Conservation (phyloP, 2,329 filamentous ascomycete genomes). For the Aspergillus thermomutatus region DNA sequence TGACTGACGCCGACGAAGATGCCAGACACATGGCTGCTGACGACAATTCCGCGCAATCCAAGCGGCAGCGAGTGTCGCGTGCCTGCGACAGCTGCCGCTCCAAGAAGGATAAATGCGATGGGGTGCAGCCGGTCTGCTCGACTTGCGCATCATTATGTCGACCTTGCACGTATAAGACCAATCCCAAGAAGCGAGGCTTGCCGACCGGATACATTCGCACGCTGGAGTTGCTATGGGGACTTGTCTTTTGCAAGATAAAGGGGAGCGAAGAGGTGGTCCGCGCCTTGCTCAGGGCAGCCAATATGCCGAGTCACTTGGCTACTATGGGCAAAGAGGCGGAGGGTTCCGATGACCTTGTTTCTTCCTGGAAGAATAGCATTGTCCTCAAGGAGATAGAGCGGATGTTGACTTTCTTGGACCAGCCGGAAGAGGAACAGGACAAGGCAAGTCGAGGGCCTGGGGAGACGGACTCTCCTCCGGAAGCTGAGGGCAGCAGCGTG, state of each 20-base stretch:
- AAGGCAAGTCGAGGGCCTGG: slow-evolving; percentile 21
- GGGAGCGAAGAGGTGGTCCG: slow-evolving; percentile 59
- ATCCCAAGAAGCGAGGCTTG: slow-evolving; percentile 72
- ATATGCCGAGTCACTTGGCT: slow-evolving; percentile 35
- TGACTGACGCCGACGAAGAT: slow-evolving; percentile 29
- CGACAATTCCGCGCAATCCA: slow-evolving; percentile 38
- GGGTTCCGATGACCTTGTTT: slow-evolving; percentile 57
- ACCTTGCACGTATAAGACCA: slow-evolving; percentile 67
- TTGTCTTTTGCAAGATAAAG: slow-evolving; percentile 61
- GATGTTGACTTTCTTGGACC: slow-evolving; percentile 49
- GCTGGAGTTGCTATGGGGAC: slow-evolving; percentile 65
- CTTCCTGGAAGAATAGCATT: slow-evolving; percentile 60
- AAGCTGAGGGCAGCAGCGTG: slow-evolving; percentile 29
- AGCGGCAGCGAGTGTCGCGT: slow-evolving; percentile 64
- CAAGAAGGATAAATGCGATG: slow-evolving; percentile 71
- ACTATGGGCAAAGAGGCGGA: slow-evolving; percentile 39
- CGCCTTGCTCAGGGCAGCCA: slow-evolving; percentile 49
- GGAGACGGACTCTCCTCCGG: slow-evolving; percentile 27
- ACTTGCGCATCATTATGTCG: slow-evolving; percentile 63
- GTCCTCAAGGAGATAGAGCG: slow-evolving; percentile 62
- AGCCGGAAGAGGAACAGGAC: slow-evolving; percentile 37
- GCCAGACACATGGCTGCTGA: slow-evolving; percentile 23
- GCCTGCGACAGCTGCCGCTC: slow-evolving; percentile 67
- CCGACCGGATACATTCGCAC: slow-evolving; percentile 77
- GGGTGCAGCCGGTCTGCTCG: slow-evolving; percentile 62